A percentile compares a stretch with the other conserved stretches of the same genome.
Conservation (phyloP, 495 filamentous ascomycete species). For the Pyronema omphalodes region DNA sequence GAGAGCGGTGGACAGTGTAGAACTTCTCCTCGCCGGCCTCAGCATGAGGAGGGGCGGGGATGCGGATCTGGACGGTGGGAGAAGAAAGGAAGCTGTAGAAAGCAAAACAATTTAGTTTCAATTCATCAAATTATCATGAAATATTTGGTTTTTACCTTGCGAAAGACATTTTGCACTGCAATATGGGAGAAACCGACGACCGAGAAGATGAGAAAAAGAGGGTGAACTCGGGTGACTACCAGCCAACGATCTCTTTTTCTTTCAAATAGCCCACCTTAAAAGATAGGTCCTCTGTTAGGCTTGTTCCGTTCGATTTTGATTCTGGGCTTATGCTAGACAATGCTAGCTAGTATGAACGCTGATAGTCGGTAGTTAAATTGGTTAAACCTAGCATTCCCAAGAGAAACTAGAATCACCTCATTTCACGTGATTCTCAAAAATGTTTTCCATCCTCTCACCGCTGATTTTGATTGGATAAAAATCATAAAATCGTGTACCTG, state of each 20-base stretch:
- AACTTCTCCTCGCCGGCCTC: constrained; percentile 10
- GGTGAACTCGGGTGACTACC: neutral
- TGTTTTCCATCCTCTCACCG: neutral
- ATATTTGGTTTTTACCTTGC: neutral
- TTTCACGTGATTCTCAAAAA: neutral
- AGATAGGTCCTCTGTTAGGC: neutral
- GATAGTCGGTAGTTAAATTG: neutral
- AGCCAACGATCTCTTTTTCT: constrained; percentile 1
- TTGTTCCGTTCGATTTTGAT: neutral
- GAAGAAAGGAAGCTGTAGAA: constrained; percentile 13
- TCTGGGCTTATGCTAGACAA: too few species aligned
- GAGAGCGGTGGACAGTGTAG: constrained; percentile 15
- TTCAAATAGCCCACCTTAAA: neutral
- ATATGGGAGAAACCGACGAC: neutral
- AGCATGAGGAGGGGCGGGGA: constrained; percentile 1
- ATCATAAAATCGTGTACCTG: too few species aligned
- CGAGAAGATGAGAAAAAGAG: neutral
- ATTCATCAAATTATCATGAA: neutral
- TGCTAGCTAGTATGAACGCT: neutral
- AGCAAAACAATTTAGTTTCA: neutral
- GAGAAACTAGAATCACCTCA: neutral
- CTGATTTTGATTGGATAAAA: too few species aligned
- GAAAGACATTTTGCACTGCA: constrained; percentile 1
- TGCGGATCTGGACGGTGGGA: constrained; percentile 13
- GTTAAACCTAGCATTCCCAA: neutral